A percentile compares a stretch with the other conserved stretches of the same genome.
Conservation (phyloP, 306 rosid species). For the Morella rubra region DNA sequence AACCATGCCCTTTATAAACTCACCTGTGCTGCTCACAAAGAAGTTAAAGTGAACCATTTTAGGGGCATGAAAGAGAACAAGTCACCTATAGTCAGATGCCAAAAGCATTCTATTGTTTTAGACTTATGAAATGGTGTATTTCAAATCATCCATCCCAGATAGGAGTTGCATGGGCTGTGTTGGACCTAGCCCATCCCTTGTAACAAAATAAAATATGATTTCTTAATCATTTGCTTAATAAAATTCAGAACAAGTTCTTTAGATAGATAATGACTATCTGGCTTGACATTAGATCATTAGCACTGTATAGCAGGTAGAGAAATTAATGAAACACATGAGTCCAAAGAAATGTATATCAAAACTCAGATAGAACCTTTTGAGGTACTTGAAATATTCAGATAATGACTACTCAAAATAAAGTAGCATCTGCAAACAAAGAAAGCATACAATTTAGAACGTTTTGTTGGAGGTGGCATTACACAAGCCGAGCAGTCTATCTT, state of each 20-base stretch:
- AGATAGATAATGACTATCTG: background rate
- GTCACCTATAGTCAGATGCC: conserved; percentile 14
- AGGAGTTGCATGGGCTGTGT: conserved; percentile 1
- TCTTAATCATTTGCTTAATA: background rate
- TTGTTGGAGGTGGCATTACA: conserved; percentile 63
- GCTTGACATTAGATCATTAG: conserved; percentile 23
- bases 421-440: conserved; percentile 37
- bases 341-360: background rate
- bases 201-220: background rate
- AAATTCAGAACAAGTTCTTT: background rate
- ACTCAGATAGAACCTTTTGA: background rate
- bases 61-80: conserved; percentile 7
- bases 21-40: background rate
- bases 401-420: conserved; percentile 23
- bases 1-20: conserved; percentile 4
- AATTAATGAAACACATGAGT: background rate
- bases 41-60: conserved; percentile 12
- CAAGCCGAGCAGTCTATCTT: conserved; percentile 49
- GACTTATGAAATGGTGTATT: conserved; percentile 7
- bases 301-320: background rate
- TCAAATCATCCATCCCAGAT: conserved; percentile 5
- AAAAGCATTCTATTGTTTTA: conserved; percentile 12
- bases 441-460: conserved; percentile 83
- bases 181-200: background rate
- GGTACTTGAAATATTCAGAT: conserved; percentile 13